Conservation (phyloP, 2,329 filamentous ascomycete genomes). For the Mycosphaerella arachidis region DNA sequence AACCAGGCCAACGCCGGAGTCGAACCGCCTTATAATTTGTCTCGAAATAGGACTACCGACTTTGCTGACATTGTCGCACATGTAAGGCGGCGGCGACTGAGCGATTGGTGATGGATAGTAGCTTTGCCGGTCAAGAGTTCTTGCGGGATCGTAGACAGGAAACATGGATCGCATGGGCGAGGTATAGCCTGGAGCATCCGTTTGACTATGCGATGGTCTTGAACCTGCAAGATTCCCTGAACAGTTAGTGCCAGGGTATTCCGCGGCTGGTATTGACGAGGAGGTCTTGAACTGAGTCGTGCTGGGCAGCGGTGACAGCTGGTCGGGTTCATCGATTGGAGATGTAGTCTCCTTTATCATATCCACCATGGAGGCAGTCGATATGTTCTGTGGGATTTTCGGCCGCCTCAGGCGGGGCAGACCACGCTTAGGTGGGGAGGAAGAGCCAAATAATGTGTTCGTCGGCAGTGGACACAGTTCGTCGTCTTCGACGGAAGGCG, state of each 20-base stretch:
- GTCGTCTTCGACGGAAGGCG: conserved; percentile 18
- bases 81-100: conserved; percentile 57
- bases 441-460: conserved; percentile 22
- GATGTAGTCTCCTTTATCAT: conserved; percentile 7
- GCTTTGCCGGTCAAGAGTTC: conserved; percentile 62
- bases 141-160: conserved; percentile 64
- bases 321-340: conserved; percentile 19
- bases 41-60: conserved; percentile 37
- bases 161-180: conserved; percentile 66
- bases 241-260: conserved; percentile 10
- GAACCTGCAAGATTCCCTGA: conserved; percentile 3
- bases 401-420: conserved; percentile 14
- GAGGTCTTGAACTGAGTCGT: conserved; percentile 19
- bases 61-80: conserved; percentile 59
- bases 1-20: conserved; percentile 27
- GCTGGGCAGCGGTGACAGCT: conserved; percentile 24
- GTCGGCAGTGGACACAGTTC: conserved; percentile 24
- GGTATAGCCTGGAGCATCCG: conserved; percentile 14
- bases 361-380: neutral
- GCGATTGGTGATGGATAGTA: conserved; percentile 60
- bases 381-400: conserved; percentile 7
- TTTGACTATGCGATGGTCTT: conserved; percentile 1
- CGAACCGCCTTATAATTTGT: conserved; percentile 19
- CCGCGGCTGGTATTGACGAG: conserved; percentile 8
- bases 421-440: conserved; percentile 13